Evolutionary conservation across 306 rosid genomes (phyloP).

Genomic region (Clitoria ternatea): DNA sequence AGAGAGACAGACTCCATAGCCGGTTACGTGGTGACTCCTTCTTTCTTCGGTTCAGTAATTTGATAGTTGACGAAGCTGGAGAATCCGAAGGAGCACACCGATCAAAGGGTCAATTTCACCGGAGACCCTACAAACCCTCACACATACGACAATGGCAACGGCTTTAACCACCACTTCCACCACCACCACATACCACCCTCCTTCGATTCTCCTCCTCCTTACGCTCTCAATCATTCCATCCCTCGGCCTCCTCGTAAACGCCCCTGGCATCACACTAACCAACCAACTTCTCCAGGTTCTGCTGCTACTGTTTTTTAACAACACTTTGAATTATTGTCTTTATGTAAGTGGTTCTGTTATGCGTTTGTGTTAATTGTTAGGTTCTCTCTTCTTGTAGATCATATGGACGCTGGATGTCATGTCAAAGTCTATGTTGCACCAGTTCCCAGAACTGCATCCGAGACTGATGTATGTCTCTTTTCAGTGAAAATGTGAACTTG

Average conservation of each 20-base stretch:
- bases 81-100: slow-evolving; percentile 13
- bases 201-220: slow-evolving; percentile 7
- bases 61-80: slow-evolving; percentile 11
- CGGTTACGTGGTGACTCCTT: too few relatives aligned
- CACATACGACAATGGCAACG: neutral
- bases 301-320: too few relatives aligned
- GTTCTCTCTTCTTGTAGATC: slow-evolving; percentile 39
- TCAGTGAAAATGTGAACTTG: neutral
- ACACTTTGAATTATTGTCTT: neutral
- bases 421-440: slow-evolving; percentile 77
- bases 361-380: neutral
- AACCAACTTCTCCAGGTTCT: slow-evolving; percentile 40
- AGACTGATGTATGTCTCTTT: slow-evolving; percentile 54
- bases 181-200: neutral
- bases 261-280: slow-evolving; percentile 32
- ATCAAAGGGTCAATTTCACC: slow-evolving; percentile 25
- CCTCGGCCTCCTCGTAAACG: slow-evolving; percentile 22
- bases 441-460: slow-evolving; percentile 63
- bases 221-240: neutral
- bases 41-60: too few relatives aligned
- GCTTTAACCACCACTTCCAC: neutral
- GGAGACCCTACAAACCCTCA: slow-evolving; percentile 17
- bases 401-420: slow-evolving; percentile 29
- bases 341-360: neutral
- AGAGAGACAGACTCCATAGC: too few relatives aligned